Evolutionary conservation across 768 basidiomycete genomes (phyloP).

Genomic region (Suillus spraguei): DNA sequence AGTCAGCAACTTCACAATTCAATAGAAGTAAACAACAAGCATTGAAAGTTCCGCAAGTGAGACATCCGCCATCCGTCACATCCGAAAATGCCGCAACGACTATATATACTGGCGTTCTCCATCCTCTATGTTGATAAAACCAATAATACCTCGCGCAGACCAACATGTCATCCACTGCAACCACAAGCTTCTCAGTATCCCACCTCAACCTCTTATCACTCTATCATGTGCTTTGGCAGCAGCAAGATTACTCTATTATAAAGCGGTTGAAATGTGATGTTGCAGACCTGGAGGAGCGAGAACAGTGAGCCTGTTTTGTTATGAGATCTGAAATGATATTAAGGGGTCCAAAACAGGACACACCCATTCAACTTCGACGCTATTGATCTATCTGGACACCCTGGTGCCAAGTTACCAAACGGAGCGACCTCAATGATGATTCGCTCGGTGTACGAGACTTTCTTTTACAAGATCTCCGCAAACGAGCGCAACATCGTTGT

Average conservation of each 20-base stretch:
- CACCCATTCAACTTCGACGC: not conserved
- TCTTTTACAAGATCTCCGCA: not conserved
- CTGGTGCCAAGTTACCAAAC: not conserved
- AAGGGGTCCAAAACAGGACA: not conserved
- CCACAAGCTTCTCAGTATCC: not conserved
- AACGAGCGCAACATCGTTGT: not conserved
- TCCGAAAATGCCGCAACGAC: constrained; percentile 4
- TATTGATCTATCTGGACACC: not conserved
- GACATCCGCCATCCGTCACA: constrained; percentile 2
- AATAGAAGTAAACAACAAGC: not conserved
- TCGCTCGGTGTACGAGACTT: not conserved
- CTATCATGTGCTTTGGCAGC: not conserved
- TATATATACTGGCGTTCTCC: not conserved
- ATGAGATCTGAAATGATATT: not conserved
- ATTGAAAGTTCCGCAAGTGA: not conserved
- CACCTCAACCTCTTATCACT: not conserved
- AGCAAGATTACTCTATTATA: not conserved
- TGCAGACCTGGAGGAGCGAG: not conserved
- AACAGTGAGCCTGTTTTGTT: not conserved
- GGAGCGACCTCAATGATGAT: not conserved
- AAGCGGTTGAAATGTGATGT: not conserved
- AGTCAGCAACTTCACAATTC: constrained; percentile 1
- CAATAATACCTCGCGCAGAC: not conserved
- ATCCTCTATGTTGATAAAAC: not conserved
- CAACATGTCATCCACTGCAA: not conserved